Conservation (phyloP, 345 rosid species). For the Raphanus raphanistrum region DNA sequence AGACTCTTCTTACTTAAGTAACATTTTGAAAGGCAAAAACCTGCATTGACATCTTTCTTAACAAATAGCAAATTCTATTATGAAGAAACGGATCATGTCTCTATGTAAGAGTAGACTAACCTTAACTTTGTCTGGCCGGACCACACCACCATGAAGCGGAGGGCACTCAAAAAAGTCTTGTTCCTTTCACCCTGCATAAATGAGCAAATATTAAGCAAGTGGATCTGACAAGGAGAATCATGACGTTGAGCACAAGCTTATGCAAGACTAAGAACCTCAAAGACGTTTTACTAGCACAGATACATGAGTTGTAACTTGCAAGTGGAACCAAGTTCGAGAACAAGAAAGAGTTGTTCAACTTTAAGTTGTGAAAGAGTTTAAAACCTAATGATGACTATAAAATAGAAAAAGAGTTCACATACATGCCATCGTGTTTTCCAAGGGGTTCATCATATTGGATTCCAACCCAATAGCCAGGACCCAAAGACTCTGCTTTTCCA, state of each 20-base stretch:
- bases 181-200: conserved; percentile 74
- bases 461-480: conserved; percentile 93
- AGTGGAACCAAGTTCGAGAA: not conserved
- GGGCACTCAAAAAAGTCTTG: conserved; percentile 70
- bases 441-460: conserved; percentile 91
- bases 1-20: not conserved
- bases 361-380: not conserved
- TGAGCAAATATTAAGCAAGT: conserved; percentile 7
- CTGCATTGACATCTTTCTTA: not conserved
- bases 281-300: conserved; percentile 7
- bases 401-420: conserved; percentile 31
- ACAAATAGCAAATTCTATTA: not conserved
- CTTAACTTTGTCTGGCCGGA: conserved; percentile 94
- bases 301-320: not conserved
- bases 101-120: conserved; percentile 17
- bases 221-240: conserved; percentile 2
- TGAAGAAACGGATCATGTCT: not conserved
- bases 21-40: not conserved
- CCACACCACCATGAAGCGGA: conserved; percentile 73
- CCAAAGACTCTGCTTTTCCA: conserved; percentile 76
- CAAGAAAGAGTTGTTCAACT: not conserved
- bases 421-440: conserved; percentile 97
- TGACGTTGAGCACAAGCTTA: conserved; percentile 10
- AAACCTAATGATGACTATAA: not conserved
- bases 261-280: not conserved